Evolutionary conservation across 2,329 filamentous ascomycete species (phyloP), one percentile per base, ranked within the genome.

Genomic region (Aspergillus viridinutans): DNA sequence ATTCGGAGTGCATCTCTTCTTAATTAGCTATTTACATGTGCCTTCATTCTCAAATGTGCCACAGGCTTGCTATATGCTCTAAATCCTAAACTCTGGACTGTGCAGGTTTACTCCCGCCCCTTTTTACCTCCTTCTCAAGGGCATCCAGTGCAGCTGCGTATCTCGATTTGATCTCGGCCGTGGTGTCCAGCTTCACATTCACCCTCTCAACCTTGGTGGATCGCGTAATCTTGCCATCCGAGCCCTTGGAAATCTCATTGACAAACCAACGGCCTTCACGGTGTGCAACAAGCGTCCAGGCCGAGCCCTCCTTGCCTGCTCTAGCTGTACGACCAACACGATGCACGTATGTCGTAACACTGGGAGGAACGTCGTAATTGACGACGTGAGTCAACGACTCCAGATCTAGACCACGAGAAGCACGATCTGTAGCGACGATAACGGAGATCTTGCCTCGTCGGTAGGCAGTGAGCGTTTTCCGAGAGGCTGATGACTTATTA

Each of bases 201-300:
- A 73, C 61, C 45, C 66, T 69, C 29, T 70, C 66, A 2, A 75
- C 64, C 49, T 64, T 62, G 3, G 59, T 57, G 0, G 62, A 61
- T 14, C 72, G 63, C 2, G 67, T 68, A 28, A 75, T 72, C 20
- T 68, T 72, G n/a, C 70, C 69, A 32, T 71, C 62, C 0, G 63
- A 58, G 2, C 62, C 69, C 55, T 81, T 83, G 1, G 85, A 89
- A 60, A 97, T 87, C 65, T 90, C 89, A 58, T 89, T 88, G 83
- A 90, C 92, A 75, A 97, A 99, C 92, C 94, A 96, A 48, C 89
- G 84, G 23, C 87, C 92, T 75, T 99, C 92, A 2, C 83, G 83
- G 65, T 92, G 88, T 3, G 87, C 88, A 50, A 96, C 86, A 12
- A 99, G 76, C 0, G 92, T 96, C 90, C 92, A 96, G 0, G 93